Base-by-base conservation (phyloP, 75 land plant genomes). In the Sequoiadendron giganteum region DNA sequence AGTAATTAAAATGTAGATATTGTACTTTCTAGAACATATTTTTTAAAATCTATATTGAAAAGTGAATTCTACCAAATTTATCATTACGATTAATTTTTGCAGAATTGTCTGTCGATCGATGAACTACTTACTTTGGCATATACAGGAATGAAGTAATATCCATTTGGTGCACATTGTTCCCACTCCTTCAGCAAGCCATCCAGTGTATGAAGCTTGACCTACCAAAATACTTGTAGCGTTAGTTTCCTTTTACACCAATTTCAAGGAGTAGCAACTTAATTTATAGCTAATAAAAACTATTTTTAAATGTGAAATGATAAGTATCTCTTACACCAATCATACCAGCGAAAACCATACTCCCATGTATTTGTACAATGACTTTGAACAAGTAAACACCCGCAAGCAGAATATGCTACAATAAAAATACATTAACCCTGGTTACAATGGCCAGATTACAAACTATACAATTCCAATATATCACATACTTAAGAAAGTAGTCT, bases 111-210 rank as follows among this genome's bases (percentile, higher is more conserved):
- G 47, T 40, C 48, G 28, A 15, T 87, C 40, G n/a, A 34, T 47
- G n/a, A 88, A 14, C 49, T 34, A 65, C 38, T 45, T 90, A 97
- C 99, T 97, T 94, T 95, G 87, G 96, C 99, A 90, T 97, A 97
- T 9, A 97, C 97, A 15, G 99, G 99, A 72, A 97, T 95, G 87
- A 96, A 97, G 87, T 97, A 97, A 88, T 97, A 97, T 30, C 99
- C 99, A 94, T 97, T 97, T 2, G 99, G 99, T 87, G 99, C 99
- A 91, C 99, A 96, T 32, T 97, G 99, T 48, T 95, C 95, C 85
- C 95, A 89, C 38, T 97, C 99, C 88, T 97, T 97, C 9, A 97
- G 94, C 89, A 97, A 90, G 1, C 98, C 99, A 90, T 97, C 99
- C 4, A 95, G 42, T 0, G 98, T 97, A 52, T 89, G 95, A 83